Percentiles rank a stretch among this genome's conserved stretches.
phyloP scores from a whole-genome alignment of 352 stramenopile genomes.

The Globisporangium uncinulatum region DNA sequence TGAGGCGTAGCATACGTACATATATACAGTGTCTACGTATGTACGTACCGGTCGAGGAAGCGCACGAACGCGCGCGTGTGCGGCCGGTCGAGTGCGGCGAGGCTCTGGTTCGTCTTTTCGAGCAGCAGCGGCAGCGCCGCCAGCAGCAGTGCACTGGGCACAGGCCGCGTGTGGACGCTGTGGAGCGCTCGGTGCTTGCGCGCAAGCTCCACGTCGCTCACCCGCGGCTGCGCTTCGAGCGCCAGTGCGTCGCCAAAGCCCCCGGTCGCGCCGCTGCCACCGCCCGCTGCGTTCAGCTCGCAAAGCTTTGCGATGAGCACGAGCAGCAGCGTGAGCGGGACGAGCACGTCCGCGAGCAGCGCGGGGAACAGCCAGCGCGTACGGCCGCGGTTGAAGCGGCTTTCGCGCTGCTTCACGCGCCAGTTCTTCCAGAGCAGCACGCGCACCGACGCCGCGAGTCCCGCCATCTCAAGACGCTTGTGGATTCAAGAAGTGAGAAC shows the following conservation, averaged over 20 bases:
- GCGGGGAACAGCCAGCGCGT: conserved; percentile 58
- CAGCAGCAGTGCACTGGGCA: conserved; percentile 29
- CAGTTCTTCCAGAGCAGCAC: conserved; percentile 83
- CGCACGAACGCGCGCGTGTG: conserved; percentile 38
- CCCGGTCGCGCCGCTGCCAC: neutral
- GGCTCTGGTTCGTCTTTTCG: conserved; percentile 39
- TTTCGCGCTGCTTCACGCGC: conserved; percentile 78
- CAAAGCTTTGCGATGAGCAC: conserved; percentile 55
- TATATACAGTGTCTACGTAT: neutral
- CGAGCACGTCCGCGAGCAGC: conserved; percentile 60
- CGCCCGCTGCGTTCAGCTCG: conserved; percentile 31
- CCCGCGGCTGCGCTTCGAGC: neutral
- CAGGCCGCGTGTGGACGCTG: neutral
- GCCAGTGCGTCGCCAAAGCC: neutral
- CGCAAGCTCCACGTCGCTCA: neutral
- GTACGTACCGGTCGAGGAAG: conserved; percentile 32
- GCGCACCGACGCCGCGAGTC: conserved; percentile 20
- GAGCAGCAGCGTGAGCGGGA: conserved; percentile 54
- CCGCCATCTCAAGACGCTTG: conserved; percentile 6
- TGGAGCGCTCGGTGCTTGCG: neutral
- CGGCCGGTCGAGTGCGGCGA: conserved; percentile 49
- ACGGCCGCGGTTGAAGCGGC: conserved; percentile 45
- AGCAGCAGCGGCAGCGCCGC: conserved; percentile 55
- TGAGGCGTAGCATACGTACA: neutral
- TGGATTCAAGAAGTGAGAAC: neutral